Percentiles rank a stretch among this genome's conserved stretches.
Evolutionary conservation across 2,329 filamentous ascomycete genomes (phyloP).

Genomic region (Hypoxylon sp.): DNA sequence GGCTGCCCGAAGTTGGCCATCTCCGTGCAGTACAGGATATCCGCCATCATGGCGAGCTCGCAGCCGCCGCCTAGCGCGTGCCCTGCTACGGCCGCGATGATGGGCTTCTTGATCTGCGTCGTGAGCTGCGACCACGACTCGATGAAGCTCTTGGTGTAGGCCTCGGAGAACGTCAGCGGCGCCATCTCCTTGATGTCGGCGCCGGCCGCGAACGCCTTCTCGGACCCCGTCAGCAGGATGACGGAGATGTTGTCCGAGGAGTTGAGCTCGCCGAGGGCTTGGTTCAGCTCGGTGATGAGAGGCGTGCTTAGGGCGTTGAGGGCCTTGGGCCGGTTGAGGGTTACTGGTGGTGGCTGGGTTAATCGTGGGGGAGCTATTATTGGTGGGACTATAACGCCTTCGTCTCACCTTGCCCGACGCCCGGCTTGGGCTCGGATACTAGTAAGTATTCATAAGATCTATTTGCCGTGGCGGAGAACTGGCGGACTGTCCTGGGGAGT

Average conservation of each 20-base stretch:
- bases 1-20: slow-evolving; percentile 94
- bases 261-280: slow-evolving; percentile 80
- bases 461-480: slow-evolving; percentile 64
- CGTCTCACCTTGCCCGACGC: slow-evolving; percentile 84
- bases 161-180: slow-evolving; percentile 86
- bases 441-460: slow-evolving; percentile 83
- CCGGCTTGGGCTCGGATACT: slow-evolving; percentile 85
- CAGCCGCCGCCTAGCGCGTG: slow-evolving; percentile 96
- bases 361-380: slow-evolving; percentile 26
- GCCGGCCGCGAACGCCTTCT: slow-evolving; percentile 93
- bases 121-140: slow-evolving; percentile 92
- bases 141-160: slow-evolving; percentile 93
- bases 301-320: slow-evolving; percentile 94
- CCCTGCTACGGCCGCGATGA: slow-evolving; percentile 94
- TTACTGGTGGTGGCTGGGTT: slow-evolving; percentile 71
- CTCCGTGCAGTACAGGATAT: slow-evolving; percentile 91
- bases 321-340: slow-evolving; percentile 93
- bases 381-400: background rate
- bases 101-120: slow-evolving; percentile 88
- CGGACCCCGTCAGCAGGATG: slow-evolving; percentile 88
- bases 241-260: slow-evolving; percentile 77
- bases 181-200: slow-evolving; percentile 99
- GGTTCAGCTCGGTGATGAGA: slow-evolving; percentile 90
- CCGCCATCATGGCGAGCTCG: slow-evolving; percentile 97
- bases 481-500: slow-evolving; percentile 69